Base-by-base conservation (phyloP, 2,329 filamentous ascomycete species). In the Colletotrichum orbiculare region DNA sequence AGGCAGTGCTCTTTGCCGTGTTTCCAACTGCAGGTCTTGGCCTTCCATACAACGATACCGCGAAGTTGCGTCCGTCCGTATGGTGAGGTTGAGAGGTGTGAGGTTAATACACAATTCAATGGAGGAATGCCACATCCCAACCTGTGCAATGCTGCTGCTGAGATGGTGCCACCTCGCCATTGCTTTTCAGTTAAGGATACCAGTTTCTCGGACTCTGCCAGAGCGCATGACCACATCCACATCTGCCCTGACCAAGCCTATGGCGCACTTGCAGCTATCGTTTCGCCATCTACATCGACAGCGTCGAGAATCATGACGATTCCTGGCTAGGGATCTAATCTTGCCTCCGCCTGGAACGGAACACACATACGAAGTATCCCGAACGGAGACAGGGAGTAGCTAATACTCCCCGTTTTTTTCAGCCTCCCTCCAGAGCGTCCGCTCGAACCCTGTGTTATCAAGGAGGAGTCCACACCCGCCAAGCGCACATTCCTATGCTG, bases 341-440 rank as follows among this genome's bases (percentile, higher is more conserved):
- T 25, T 25, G 58, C 62, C 62, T 53, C 47, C 47, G 47, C 58
- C 42, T 39, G 62, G 58, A 53, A 65, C 47, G 52, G 25, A 47
- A 42, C 52, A 33, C 11, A 52, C 38, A 5, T 41, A 38, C 25
- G 25, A 25, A 25, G 25, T 25, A 25, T 5, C 25, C 25, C 25
- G 4, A 5, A 25, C 25, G 4, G 25, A 25, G 25, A 5, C 25
- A 25, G 25, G 4, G 25, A 25, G 25, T 25, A 0, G 4, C 5
- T 25, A 5, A 25, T 25, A 25, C 25, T 25, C 25, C 25, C 25
- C 25, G 7, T 11, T 8, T 45, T 45, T 39, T 48, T 42, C 45
- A 53, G 37, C 59, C 52, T 62, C 56, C 50, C 13, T 42, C 39
- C 7, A n/a, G 37, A 43, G 15, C 38, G 45, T 50, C 53, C 46